phyloP scores from a whole-genome alignment of 192 early-diverging fungal genomes.

The Coemansia asiatica region DNA sequence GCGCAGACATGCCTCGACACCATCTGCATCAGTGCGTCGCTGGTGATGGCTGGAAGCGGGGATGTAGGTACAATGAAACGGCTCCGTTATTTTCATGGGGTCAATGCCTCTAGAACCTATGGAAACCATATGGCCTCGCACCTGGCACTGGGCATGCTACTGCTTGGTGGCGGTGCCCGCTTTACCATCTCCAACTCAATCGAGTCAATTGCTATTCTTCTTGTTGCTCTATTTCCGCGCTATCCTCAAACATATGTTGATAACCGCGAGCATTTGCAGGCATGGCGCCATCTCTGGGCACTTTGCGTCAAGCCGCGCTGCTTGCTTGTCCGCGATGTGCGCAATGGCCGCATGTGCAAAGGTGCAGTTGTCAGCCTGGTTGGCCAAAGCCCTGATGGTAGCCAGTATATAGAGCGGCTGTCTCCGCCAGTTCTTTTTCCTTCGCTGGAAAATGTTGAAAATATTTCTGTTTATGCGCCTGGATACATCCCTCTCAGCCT shows the following conservation, averaged over 20 bases:
- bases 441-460: constrained; percentile 5
- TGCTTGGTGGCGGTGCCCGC: constrained; percentile 46
- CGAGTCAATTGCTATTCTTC: constrained; percentile 37
- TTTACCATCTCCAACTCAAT: constrained; percentile 36
- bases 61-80: constrained; percentile 62
- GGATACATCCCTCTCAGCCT: constrained; percentile 33
- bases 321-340: constrained; percentile 36
- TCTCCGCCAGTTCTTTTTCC: constrained; percentile 25
- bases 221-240: constrained; percentile 42
- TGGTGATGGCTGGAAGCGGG: constrained; percentile 84
- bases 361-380: constrained; percentile 21
- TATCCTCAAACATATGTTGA: constrained; percentile 41
- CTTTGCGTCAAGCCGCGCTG: constrained; percentile 46
- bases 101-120: constrained; percentile 26
- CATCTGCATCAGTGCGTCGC: constrained; percentile 58
- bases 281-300: constrained; percentile 53
- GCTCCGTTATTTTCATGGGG: constrained; percentile 58
- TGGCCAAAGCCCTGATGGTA: neutral
- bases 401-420: neutral
- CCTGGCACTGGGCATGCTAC: constrained; percentile 45
- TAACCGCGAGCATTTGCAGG: constrained; percentile 50
- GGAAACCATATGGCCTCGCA: constrained; percentile 53
- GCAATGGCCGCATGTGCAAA: constrained; percentile 24
- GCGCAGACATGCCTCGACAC: constrained; percentile 72
- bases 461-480: constrained; percentile 19